These are phyloP conservation scores for Lasiodiplodia sp. DNA, from an alignment of 2,329 filamentous ascomycete species.

Conservation along the genomic window DNA sequence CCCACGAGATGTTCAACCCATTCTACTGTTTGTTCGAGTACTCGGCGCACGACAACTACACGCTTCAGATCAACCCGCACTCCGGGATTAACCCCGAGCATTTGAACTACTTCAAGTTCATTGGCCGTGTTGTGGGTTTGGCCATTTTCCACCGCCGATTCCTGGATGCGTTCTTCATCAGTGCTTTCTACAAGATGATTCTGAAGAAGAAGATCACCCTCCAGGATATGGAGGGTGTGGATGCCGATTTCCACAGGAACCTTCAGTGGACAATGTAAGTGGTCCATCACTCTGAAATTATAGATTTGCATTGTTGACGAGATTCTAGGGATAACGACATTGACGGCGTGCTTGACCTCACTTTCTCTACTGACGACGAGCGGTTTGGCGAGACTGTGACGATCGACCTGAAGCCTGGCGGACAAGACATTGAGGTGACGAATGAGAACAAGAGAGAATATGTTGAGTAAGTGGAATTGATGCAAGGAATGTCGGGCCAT, in stretches of 20 bases:
- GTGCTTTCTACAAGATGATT: constrained; percentile 99
- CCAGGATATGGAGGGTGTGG: constrained; percentile 98
- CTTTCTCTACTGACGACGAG: constrained; percentile 97
- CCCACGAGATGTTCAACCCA: constrained; percentile 99
- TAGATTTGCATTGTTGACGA: neutral
- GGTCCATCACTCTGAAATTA: neutral
- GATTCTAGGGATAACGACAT: constrained; percentile 83
- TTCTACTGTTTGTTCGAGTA: constrained; percentile 99
- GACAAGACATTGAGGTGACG: constrained; percentile 91
- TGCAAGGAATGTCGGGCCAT: neutral
- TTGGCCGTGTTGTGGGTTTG: constrained; percentile 93
- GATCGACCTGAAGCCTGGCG: constrained; percentile 90
- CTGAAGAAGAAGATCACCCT: constrained; percentile 89
- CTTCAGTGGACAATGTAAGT: constrained; percentile 88
- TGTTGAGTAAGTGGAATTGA: constrained; percentile 71
- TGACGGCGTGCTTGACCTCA: constrained; percentile 90
- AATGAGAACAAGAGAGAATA: constrained; percentile 99
- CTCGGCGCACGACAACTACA: constrained; percentile 99
- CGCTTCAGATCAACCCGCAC: constrained; percentile 98
- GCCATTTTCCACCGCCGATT: constrained; percentile 98
- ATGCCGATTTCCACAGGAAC: constrained; percentile 96
- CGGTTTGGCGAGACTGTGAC: constrained; percentile 93
- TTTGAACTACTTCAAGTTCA: constrained; percentile 99
- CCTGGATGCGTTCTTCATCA: constrained; percentile 98
- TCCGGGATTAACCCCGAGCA: constrained; percentile 99